Percentiles rank a stretch among this genome's conserved stretches.
Evolutionary conservation across 805 yeast genomes (phyloP).

Genomic region (Peterozyma toletana): DNA sequence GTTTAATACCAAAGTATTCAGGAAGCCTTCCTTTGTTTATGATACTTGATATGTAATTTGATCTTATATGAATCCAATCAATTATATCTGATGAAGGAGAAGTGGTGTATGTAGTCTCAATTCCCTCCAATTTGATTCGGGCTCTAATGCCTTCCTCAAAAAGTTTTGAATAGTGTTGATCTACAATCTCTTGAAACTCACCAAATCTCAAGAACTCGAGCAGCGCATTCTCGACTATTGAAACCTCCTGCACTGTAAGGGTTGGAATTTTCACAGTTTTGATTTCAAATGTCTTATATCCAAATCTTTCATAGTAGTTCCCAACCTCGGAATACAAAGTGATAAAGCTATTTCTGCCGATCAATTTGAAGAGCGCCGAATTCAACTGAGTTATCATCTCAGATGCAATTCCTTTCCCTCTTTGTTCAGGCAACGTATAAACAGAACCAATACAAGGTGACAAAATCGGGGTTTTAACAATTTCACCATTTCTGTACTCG

Average conservation of each 20-base stretch:
- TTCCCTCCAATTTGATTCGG: conserved; percentile 13
- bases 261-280: conserved; percentile 13
- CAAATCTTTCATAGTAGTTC: conserved; percentile 55
- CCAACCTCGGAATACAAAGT: conserved; percentile 72
- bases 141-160: conserved; percentile 10
- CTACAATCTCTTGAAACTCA: conserved; percentile 2
- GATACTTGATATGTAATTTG: conserved; percentile 13
- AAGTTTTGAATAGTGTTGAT: not conserved
- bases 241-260: not conserved
- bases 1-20: conserved; percentile 4
- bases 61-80: conserved; percentile 36
- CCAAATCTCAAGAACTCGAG: conserved; percentile 4
- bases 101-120: conserved; percentile 20
- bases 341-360: conserved; percentile 25
- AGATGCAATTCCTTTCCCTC: conserved; percentile 52
- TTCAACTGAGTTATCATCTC: conserved; percentile 34
- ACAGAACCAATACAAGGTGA: conserved; percentile 53
- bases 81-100: conserved; percentile 29
- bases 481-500: conserved; percentile 1
- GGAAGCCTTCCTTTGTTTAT: conserved; percentile 4
- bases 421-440: conserved; percentile 36
- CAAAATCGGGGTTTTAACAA: conserved; percentile 1
- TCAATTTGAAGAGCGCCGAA: conserved; percentile 11
- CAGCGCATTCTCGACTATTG: conserved; percentile 1
- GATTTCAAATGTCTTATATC: conserved; percentile 30